Evolutionary conservation across 2,329 filamentous ascomycete species (phyloP), one percentile per base, ranked within the genome.

Genomic region (Thermoascus crustaceus): DNA sequence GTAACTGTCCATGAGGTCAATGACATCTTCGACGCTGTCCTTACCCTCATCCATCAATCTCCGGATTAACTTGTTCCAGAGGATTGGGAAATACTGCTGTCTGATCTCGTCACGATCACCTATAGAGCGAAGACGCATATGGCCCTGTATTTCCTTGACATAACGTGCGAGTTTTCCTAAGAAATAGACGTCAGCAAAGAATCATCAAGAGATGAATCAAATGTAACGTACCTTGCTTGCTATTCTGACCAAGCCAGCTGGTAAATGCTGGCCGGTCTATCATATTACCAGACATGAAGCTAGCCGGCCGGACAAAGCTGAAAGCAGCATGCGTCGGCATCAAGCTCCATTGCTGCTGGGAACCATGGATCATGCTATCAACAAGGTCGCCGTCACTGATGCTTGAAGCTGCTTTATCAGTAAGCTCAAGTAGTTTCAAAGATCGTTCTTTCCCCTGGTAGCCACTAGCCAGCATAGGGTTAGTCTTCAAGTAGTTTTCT

Each of bases 291-390:
- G 85, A 76, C 7, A 91, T 72, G 54, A 83, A 94, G 58, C 86
- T 94, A 5, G 91, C 82, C 4, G 91, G 91, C 17, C 85, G 74
- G 16, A 98, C 89, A 36, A 94, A 93, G 55, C 88, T 94, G 66
- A 96, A 95, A 24, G 95, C 74, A 17, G 88, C 91, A 61, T 98
- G 91, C 1, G 85, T 83, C 9, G 91, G 91, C 91, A 98, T 98
- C 42, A 98, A 66, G 54, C 85, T 91, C 91, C 91, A 98, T 43
- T 98, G 91, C 57, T 98, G 91, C 56, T 98, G 91, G 29, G 86
- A 85, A 17, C 91, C 91, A 59, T 98, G 91, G 40, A 98, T 98
- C 89, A 98, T 95, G 34, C 86, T 76, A 60, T 98, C 91, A 2
- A 96, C 85, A 22, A 98, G 68, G 57, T 98, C 91, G 41, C 91